A percentile compares a stretch with the other conserved stretches of the same genome.
Evolutionary conservation across 2,329 filamentous ascomycete species (phyloP).

Genomic region (Onygena corvina): DNA sequence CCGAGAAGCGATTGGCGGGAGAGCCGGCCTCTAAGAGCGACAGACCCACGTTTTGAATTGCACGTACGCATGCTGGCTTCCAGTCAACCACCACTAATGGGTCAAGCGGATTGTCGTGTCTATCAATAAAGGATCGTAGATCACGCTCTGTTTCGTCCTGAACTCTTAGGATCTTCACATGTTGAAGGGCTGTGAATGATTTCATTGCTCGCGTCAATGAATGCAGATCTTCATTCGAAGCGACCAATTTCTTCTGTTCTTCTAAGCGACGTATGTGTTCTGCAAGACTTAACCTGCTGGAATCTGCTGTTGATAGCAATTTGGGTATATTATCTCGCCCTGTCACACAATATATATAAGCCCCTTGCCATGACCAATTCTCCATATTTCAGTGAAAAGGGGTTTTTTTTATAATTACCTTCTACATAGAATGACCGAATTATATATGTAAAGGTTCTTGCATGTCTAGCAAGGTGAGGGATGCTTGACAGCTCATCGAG

Average conservation of each 20-base stretch:
- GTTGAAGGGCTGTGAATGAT: constrained; percentile 49
- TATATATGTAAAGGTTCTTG: constrained; percentile 45
- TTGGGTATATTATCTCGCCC: constrained; percentile 15
- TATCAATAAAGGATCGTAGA: constrained; percentile 42
- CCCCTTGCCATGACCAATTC: background rate
- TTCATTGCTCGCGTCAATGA: constrained; percentile 45
- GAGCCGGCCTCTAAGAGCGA: constrained; percentile 47
- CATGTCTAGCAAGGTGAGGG: constrained; percentile 37
- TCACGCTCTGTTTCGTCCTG: constrained; percentile 48
- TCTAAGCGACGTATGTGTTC: constrained; percentile 24
- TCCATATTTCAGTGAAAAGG: constrained; percentile 7
- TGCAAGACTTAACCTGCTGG: constrained; percentile 14
- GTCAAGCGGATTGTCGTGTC: constrained; percentile 34
- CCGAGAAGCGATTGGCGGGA: constrained; percentile 48
- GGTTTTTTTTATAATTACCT: constrained; percentile 24
- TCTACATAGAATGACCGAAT: constrained; percentile 44
- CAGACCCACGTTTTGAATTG: constrained; percentile 45
- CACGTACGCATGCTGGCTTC: constrained; percentile 51
- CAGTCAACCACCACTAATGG: constrained; percentile 45
- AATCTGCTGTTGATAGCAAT: constrained; percentile 14
- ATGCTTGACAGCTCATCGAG: constrained; percentile 39
- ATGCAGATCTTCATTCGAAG: constrained; percentile 39
- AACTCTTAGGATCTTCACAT: constrained; percentile 52
- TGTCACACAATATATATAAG: constrained; percentile 5
- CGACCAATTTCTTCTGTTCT: constrained; percentile 38